Base-by-base conservation (phyloP, 2,329 filamentous ascomycete species). In the Neonectria punicea region DNA sequence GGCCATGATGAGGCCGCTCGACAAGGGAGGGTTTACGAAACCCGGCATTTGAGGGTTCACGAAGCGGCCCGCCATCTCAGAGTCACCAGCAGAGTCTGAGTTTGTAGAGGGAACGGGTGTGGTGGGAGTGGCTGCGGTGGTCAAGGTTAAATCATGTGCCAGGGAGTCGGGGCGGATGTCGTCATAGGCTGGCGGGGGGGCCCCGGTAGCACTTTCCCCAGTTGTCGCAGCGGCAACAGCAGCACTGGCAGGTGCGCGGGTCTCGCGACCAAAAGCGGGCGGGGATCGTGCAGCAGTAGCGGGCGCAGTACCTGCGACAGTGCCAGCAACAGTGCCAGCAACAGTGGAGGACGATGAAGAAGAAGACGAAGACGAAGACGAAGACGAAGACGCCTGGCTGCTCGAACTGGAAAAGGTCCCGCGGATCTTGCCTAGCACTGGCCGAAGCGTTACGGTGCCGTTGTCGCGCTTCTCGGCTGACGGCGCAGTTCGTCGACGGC, bases 161-260 rank as follows among this genome's bases (percentile, higher is more conserved):
- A 72, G 56, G 49, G 70, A 69, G 36, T 67, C 67, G 59, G 73
- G 61, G 56, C 44, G 61, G 50, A 68, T 74, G 70, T 75, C 75
- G 75, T 76, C 75, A 77, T 76, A 76, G 36, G 75, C 65, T 68
- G 75, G 75, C 61, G 75, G 74, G 64, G 53, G 60, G 39, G 39
- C 39, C 65, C 68, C 63, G 61, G 67, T 68, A 63, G 65, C 61
- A 34, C 61, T 55, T 70, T 66, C 67, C 68, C 56, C 67, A 64
- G 70, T 73, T 58, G 55, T 36, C 58, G 68, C 69, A 70, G 63
- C 67, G 28, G 64, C 43, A 56, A 16, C 36, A 16, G 34, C 32
- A 36, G 32, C 34, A 36, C 58, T 68, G 63, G 62, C 69, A 70
- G 61, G 70, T 67, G 62, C 50, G 47, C 58, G 50, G 50, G 63